These are phyloP conservation scores for Trichoderma breve DNA, from an alignment of 2,329 filamentous ascomycete species.

Conservation along the genomic window DNA sequence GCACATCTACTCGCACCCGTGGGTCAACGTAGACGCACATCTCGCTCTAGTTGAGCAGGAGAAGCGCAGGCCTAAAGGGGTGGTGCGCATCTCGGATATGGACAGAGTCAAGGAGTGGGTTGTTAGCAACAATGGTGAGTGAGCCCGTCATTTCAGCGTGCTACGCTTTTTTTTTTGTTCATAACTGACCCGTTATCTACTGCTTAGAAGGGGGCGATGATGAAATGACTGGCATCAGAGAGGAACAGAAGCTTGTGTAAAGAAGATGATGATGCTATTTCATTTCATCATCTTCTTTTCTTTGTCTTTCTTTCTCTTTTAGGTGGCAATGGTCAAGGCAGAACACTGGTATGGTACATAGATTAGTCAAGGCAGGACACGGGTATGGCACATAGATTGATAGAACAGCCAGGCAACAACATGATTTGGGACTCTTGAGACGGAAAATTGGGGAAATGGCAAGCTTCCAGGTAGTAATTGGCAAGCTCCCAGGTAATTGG, in stretches of 20 bases:
- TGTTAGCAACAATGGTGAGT: neutral
- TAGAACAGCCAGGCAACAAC: neutral
- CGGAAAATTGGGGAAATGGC: neutral
- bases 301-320: neutral
- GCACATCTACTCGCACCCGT: conserved; percentile 9
- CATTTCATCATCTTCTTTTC: neutral
- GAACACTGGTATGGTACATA: neutral
- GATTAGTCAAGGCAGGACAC: neutral
- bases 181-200: neutral
- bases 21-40: neutral
- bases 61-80: neutral
- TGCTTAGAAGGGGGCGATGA: neutral
- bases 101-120: conserved; percentile 3
- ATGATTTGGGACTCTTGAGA: neutral
- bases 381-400: neutral
- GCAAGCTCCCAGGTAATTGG: neutral
- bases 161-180: neutral
- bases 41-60: neutral
- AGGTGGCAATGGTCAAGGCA: neutral
- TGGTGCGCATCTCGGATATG: neutral
- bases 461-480: neutral
- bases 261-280: neutral
- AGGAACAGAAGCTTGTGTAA: neutral
- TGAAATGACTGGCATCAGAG: neutral
- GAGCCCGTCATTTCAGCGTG: neutral